Evolutionary conservation across 2,329 filamentous ascomycete genomes (phyloP).

Genomic region (Xylariaceae sp.): DNA sequence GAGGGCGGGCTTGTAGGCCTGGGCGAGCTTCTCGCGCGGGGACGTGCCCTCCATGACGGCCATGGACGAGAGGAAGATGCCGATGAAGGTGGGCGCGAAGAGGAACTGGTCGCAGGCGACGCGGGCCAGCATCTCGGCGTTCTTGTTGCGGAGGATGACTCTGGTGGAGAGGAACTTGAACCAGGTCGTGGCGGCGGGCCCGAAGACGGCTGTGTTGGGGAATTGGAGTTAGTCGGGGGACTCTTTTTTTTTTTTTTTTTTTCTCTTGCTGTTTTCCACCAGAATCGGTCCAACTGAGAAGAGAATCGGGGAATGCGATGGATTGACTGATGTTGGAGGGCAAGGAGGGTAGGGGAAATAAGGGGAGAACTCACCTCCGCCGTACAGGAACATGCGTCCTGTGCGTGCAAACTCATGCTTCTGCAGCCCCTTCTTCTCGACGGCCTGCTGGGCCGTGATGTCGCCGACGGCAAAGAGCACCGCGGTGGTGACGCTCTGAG

Average conservation of each 20-base stretch:
- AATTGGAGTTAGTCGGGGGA: too few relatives aligned
- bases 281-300: too few relatives aligned
- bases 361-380: slow-evolving; percentile 59
- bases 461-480: slow-evolving; percentile 93
- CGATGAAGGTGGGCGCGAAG: slow-evolving; percentile 81
- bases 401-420: slow-evolving; percentile 73
- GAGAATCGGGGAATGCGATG: too few relatives aligned
- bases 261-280: too few relatives aligned
- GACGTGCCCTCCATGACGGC: slow-evolving; percentile 68
- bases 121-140: slow-evolving; percentile 69
- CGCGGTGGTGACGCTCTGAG: slow-evolving; percentile 84
- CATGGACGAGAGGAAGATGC: slow-evolving; percentile 79
- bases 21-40: slow-evolving; percentile 62
- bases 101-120: slow-evolving; percentile 76
- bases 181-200: slow-evolving; percentile 83
- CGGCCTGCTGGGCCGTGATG: slow-evolving; percentile 81
- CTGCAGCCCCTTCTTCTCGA: slow-evolving; percentile 73
- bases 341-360: slow-evolving; percentile 2
- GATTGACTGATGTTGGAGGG: neutral
- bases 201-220: slow-evolving; percentile 86
- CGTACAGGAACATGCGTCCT: slow-evolving; percentile 75
- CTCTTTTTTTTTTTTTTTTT: too few relatives aligned
- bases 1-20: slow-evolving; percentile 67
- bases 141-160: slow-evolving; percentile 60
- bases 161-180: slow-evolving; percentile 72